Conservation (phyloP, 2,329 filamentous ascomycete species). For the Pseudogymnoascus sp. region DNA sequence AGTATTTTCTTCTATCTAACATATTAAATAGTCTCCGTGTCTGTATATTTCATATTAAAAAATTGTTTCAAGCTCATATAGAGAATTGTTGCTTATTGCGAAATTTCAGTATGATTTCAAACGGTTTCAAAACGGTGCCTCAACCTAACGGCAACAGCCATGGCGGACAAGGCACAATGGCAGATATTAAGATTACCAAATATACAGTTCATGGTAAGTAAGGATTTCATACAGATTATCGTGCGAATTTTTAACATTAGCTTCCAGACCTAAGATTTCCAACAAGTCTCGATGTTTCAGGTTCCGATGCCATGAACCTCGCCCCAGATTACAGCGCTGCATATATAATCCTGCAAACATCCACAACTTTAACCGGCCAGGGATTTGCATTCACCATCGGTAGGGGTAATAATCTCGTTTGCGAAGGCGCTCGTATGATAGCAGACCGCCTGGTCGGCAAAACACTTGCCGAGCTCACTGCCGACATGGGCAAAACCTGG, state of each 20-base stretch:
- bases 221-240: not conserved
- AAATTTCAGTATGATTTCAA: not conserved
- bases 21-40: not conserved
- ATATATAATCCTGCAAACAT: constrained; percentile 77
- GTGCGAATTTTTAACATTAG: not conserved
- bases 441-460: constrained; percentile 67
- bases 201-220: not conserved
- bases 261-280: constrained; percentile 17
- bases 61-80: not conserved
- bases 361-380: constrained; percentile 58
- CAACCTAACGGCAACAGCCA: not conserved
- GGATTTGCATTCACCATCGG: constrained; percentile 72
- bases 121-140: not conserved
- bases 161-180: not conserved
- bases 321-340: constrained; percentile 67
- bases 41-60: not conserved
- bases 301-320: constrained; percentile 19
- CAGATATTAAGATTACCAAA: not conserved
- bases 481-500: constrained; percentile 83
- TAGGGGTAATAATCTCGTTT: constrained; percentile 88
- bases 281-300: constrained; percentile 17
- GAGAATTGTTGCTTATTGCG: not conserved
- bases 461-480: constrained; percentile 66
- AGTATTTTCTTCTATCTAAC: not conserved
- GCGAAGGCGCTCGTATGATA: constrained; percentile 70